phyloP scores from a whole-genome alignment of 352 stramenopile species.

The Phytophthora foliorum region DNA sequence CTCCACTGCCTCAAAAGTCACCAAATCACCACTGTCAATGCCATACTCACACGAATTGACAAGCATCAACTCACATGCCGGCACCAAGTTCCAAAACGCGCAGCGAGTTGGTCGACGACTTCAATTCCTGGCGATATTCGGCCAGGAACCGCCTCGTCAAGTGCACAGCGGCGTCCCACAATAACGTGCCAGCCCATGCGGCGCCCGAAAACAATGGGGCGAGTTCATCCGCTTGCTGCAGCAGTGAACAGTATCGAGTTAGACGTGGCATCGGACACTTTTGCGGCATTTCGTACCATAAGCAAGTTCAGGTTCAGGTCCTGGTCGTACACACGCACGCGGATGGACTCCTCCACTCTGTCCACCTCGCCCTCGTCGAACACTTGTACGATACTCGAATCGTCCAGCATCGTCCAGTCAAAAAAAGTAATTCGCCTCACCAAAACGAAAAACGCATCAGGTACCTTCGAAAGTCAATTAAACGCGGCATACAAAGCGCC shows the following conservation, averaged over 20 bases:
- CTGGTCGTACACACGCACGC: conserved; percentile 62
- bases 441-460: neutral
- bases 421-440: too few relatives aligned
- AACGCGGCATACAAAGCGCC: conserved; percentile 12
- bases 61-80: conserved; percentile 68
- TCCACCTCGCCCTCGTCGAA: conserved; percentile 67
- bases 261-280: conserved; percentile 25
- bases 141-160: conserved; percentile 65
- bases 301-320: conserved; percentile 71
- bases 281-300: conserved; percentile 49
- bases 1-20: conserved; percentile 60
- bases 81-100: conserved; percentile 87
- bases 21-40: neutral
- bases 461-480: too few relatives aligned
- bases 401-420: conserved; percentile 18
- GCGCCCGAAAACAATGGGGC: conserved; percentile 94
- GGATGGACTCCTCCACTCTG: conserved; percentile 62
- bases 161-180: conserved; percentile 89
- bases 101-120: conserved; percentile 30
- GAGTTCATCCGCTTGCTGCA: conserved; percentile 87
- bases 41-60: neutral
- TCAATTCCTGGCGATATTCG: conserved; percentile 54
- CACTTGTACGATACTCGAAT: conserved; percentile 45
- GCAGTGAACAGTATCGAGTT: conserved; percentile 5
- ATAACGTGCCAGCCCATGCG: conserved; percentile 93